Base-by-base conservation (phyloP, 1,284 basidiomycete species). In the Meripilus lineatus region DNA sequence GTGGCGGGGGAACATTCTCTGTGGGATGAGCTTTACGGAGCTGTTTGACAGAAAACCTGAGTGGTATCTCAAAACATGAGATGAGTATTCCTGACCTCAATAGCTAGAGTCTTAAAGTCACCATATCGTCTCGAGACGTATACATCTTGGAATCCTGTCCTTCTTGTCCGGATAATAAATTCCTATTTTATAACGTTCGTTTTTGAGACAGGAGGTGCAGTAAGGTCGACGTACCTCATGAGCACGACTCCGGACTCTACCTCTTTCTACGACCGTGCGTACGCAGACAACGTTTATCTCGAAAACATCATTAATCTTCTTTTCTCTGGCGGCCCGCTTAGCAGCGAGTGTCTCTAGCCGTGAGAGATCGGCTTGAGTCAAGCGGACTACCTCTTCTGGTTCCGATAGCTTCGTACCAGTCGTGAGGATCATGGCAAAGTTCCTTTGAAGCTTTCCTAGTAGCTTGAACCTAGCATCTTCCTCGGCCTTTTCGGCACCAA, bases 51-150 rank as follows among this genome's bases (percentile, higher is more conserved):
- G n/a, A n/a, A n/a, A n/a, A n/a, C n/a, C n/a, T n/a, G n/a, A n/a
- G n/a, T n/a, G n/a, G n/a, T n/a, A n/a, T n/a, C n/a, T n/a, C n/a
- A n/a, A n/a, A n/a, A n/a, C n/a, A n/a, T 3, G 14, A 45, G 37
- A 3, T 15, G 44, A 28, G 44, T 44, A 40, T 17, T 17, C 66
- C 77, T 34, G 51, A 89, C 91, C 70, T 94, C 90, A 43, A 84
- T 77, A 1, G 85, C 82, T 15, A 97, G 74, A 3, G 91, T 86
- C 56, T 74, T 84, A 64, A 99, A 98, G 61, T 99, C 95, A 11
- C 95, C 94, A 60, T 99, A 95, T 50, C 96, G 75, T 47, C 96
- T 77, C 1, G 92, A 90, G 2, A 98, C 95, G 60, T 81, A 93
- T 3, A 92, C 76, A 53, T 96, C 93, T 1, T 72, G 72, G 48